phyloP scores from a whole-genome alignment of 805 yeast genomes.

The Monosporozyma unispora region DNA sequence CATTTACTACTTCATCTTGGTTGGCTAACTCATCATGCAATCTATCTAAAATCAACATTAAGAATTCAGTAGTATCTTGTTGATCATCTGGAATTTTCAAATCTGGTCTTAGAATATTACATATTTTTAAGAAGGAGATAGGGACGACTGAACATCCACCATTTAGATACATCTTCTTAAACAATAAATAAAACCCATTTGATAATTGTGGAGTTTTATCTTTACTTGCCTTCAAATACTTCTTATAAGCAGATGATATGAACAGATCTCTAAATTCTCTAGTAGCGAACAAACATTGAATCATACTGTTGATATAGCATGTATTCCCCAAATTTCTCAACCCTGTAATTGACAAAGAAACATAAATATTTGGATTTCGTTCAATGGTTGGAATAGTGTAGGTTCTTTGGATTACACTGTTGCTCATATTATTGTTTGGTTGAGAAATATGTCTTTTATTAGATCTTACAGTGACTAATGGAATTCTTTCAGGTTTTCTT shows the following conservation, averaged over 20 bases:
- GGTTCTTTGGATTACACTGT: not conserved
- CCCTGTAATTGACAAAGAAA: constrained; percentile 47
- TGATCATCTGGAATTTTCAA: constrained; percentile 64
- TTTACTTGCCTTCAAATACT: constrained; percentile 32
- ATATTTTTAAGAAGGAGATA: constrained; percentile 46
- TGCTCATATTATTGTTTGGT: not conserved
- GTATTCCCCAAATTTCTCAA: constrained; percentile 62
- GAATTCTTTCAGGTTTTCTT: not conserved
- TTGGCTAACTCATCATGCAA: constrained; percentile 57
- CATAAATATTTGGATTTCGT: constrained; percentile 31
- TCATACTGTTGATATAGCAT: constrained; percentile 66
- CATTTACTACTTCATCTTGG: constrained; percentile 31
- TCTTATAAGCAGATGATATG: constrained; percentile 35
- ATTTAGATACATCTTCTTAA: constrained; percentile 47
- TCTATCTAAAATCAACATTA: constrained; percentile 55
- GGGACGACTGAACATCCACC: constrained; percentile 61
- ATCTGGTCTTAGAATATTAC: constrained; percentile 52
- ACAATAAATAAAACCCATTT: constrained; percentile 44
- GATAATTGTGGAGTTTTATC: constrained; percentile 20
- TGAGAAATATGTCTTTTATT: not conserved
- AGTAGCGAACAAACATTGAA: constrained; percentile 60
- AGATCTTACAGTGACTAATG: not conserved
- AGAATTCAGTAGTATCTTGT: constrained; percentile 74
- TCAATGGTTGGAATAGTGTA: constrained; percentile 33
- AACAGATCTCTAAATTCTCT: constrained; percentile 42